phyloP scores from a whole-genome alignment of 768 basidiomycete species.

The Nidularia sp. region DNA sequence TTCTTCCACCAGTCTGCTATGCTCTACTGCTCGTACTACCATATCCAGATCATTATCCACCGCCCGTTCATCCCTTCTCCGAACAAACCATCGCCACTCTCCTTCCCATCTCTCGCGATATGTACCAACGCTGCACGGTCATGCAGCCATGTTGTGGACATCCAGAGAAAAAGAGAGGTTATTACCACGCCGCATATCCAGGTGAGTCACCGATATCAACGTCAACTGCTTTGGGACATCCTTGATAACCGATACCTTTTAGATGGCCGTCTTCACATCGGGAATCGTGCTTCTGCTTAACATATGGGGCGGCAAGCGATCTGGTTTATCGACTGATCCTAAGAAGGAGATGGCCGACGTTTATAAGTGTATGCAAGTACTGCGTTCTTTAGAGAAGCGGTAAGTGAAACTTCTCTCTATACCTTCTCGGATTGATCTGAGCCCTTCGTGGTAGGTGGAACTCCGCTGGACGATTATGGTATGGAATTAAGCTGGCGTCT shows the following conservation, averaged over 20 bases:
- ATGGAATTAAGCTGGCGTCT: conserved; percentile 2
- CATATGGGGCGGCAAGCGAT: conserved; percentile 60
- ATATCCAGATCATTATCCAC: conserved; percentile 70
- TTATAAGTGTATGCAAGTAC: conserved; percentile 54
- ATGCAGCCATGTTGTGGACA: conserved; percentile 74
- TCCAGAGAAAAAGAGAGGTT: conserved; percentile 35
- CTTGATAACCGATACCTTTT: background rate
- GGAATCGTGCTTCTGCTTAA: conserved; percentile 61
- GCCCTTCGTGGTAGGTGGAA: conserved; percentile 22
- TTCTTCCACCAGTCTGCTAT: conserved; percentile 62
- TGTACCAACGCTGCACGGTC: conserved; percentile 81
- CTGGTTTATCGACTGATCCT: conserved; percentile 42
- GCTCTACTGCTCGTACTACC: conserved; percentile 47
- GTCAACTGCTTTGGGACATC: background rate
- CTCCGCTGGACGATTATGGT: conserved; percentile 43
- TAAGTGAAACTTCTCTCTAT: background rate
- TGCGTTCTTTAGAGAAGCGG: conserved; percentile 35
- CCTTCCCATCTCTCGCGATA: conserved; percentile 69
- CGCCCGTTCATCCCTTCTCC: conserved; percentile 72
- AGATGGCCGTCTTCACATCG: conserved; percentile 40
- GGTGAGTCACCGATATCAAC: conserved; percentile 14
- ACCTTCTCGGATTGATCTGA: background rate
- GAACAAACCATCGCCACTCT: conserved; percentile 37
- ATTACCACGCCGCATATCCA: conserved; percentile 27
- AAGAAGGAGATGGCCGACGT: conserved; percentile 62